Percentiles rank a stretch among this genome's conserved stretches.
Conservation (phyloP, 192 early-diverging fungal genomes). For the Dissophora globulifera region DNA sequence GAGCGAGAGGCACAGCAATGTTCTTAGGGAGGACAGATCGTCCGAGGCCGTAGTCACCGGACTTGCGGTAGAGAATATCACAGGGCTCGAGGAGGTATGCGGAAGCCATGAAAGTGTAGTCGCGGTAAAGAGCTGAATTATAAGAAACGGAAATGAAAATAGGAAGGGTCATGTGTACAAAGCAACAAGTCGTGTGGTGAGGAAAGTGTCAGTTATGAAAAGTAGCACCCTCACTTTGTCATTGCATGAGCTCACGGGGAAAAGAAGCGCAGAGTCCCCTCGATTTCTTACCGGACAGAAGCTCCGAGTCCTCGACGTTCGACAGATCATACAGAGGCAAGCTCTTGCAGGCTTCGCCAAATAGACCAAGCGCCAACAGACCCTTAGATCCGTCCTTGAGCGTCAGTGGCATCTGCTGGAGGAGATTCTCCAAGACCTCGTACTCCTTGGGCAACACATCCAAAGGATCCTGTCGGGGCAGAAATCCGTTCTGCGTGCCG, state of each 20-base stretch:
- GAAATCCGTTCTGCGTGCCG: conserved; percentile 66
- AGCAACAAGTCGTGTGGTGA: too few relatives aligned
- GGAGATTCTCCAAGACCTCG: conserved; percentile 72
- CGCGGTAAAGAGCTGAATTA: conserved; percentile 77
- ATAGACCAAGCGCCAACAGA: conserved; percentile 80
- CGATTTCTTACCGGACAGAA: conserved; percentile 71
- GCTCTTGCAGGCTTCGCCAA: conserved; percentile 79
- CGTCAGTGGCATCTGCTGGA: conserved; percentile 83
- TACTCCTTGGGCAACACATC: conserved; percentile 75
- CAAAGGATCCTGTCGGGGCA: conserved; percentile 76
- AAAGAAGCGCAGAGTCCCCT: too few relatives aligned
- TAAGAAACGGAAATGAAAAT: background rate
- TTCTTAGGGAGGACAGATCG: conserved; percentile 77
- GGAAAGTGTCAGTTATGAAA: background rate
- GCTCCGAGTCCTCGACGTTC: conserved; percentile 72
- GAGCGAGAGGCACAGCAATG: conserved; percentile 81
- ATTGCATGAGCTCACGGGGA: too few relatives aligned
- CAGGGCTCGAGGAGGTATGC: conserved; percentile 93
- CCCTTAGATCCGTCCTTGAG: conserved; percentile 74
- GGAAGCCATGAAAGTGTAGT: conserved; percentile 88
- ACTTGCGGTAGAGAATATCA: conserved; percentile 78
- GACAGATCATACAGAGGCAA: conserved; percentile 80
- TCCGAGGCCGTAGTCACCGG: conserved; percentile 82
- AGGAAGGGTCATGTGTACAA: background rate
- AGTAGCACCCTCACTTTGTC: background rate